Base-by-base conservation (phyloP, 768 basidiomycete species). In the Lactarius vividus region DNA sequence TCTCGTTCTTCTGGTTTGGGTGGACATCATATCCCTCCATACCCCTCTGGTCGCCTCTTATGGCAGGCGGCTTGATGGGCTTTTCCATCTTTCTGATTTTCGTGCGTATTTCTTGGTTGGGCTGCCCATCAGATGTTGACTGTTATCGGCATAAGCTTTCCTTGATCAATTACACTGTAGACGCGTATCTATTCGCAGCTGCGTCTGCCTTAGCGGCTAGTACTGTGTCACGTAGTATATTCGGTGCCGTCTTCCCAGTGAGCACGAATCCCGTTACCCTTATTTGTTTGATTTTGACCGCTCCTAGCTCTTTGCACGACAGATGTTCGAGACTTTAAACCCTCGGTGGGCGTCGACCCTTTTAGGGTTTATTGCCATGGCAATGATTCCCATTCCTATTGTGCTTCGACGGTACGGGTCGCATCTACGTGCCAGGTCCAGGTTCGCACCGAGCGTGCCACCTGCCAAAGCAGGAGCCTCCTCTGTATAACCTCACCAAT, bases 1-100 rank as follows among this genome's bases (percentile, higher is more conserved):
- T 78, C 26, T 80, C 84, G 4, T 84, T 88, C 74, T 88, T 89
- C 74, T 87, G 87, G 87, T 86, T 89, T 56, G 85, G 85, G 33
- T 87, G 86, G 86, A 84, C 86, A 1, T 85, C 85, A 0, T 84
- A 72, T 65, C 81, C 85, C 11, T 76, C 74, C 49, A 77, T 86
- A 62, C 79, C 80, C 0, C 79, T 80, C 31, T 85, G 83, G 83
- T 81, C 74, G 0, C 87, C 86, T 1, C 75, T 88, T 70, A 68
- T 80, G 64, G 78, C 85, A 0, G 84, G 84, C 1, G 64, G 79
- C 26, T 61, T 80, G 10, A 73, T 85, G 74, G 85, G 85, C n/a
- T 83, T 85, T 60, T 77, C 81, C 15, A 81, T 84, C 62, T 77
- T 80, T 55, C 79, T 81, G 71, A 81, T 87, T 26, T 86, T 85